Base-by-base conservation (phyloP, 1,284 basidiomycete species). In the Boletus mariae region DNA sequence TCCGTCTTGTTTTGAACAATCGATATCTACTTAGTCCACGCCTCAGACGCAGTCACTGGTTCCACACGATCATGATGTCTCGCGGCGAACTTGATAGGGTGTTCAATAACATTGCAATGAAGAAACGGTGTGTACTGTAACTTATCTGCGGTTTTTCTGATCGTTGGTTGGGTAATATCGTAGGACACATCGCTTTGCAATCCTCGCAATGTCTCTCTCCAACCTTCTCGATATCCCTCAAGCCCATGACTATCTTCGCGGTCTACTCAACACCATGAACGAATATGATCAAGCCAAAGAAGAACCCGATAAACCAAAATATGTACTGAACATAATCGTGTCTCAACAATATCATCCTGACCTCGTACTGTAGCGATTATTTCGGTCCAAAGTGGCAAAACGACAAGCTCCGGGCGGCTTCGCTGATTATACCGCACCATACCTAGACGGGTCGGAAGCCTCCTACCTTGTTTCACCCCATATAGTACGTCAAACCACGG, bases 201-300 rank as follows among this genome's bases (percentile, higher is more conserved):
- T 89, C 55, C 82, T 94, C 28, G 91, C 87, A 4, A 87, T 94
- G 83, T 92, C 90, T 10, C 78, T 94, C 45, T 87, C 90, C 31
- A 84, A 80, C 54, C 72, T 92, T 6, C 80, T 93, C 53, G 91
- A 94, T 59, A 85, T 92, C 41, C 79, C 84, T 53, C 85, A 87
- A 51, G 82, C 90, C 0, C 78, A 82, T 49, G 91, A 94, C 67
- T 82, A 92, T 46, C 76, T 94, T 15, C 83, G 85, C 35, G 84
- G 83, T 13, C 74, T 93, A 17, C 73, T 85, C 34, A 84, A 83
- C 50, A 83, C 84, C 5, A 73, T 92, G 53, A 78, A 79, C 13
- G 92, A 94, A 68, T 92, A 85, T 58, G 91, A 94, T 53, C 80
- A 83, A 59, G 78, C 83, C 17, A 87, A 84, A 57, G 91, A 93